Evolutionary conservation across 208 protist species (phyloP), one percentile per base, ranked within the genome.

Genomic region (Trypanosoma theileri): DNA sequence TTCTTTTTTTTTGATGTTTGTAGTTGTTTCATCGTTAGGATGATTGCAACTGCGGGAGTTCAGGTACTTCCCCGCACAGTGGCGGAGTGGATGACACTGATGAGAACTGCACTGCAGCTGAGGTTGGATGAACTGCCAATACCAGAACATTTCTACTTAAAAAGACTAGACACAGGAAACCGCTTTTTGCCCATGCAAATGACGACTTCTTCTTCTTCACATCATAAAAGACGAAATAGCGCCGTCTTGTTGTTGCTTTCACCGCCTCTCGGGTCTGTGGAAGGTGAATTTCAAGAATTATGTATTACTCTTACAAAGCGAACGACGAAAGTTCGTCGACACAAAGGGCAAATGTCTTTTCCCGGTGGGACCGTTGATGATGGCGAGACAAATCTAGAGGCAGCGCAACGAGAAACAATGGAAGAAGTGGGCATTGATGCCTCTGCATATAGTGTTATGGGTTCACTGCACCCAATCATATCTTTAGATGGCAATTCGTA

Each of bases 271-370:
- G 75, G 59, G 16, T 22, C 42, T 0, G 21, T 50, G 0, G 53
- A 13, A 53, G 57, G 24, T 17, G 77, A 59, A 21, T 90, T 91
- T 68, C 83, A 89, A 59, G 91, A 94, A 69, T 80, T 94, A 77
- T 93, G 86, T 73, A 82, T 96, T 59, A 91, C 86, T 0, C 72
- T 96, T n/a, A 94, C 88, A 17, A 89, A 93, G 69, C 80, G 91
- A n/a, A 81, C 83, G 1, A 60, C 67, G 17, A 77, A 65, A 45
- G 65, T 93, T 17, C 69, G 80, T 53, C 75, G 60, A n/a, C 88
- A 94, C 72, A 81, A 79, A 41, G 75, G 80, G 35, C 77, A 96
- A 60, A 91, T 94, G 76, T 91, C 85, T 65, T 94, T 96, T 66
- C 91, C 91, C 0, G 88, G 88, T 41, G 91, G 88, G 17, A 74